These are phyloP conservation scores for Nephelium lappaceum DNA, from an alignment of 345 rosid genomes.

Conservation along the genomic window DNA sequence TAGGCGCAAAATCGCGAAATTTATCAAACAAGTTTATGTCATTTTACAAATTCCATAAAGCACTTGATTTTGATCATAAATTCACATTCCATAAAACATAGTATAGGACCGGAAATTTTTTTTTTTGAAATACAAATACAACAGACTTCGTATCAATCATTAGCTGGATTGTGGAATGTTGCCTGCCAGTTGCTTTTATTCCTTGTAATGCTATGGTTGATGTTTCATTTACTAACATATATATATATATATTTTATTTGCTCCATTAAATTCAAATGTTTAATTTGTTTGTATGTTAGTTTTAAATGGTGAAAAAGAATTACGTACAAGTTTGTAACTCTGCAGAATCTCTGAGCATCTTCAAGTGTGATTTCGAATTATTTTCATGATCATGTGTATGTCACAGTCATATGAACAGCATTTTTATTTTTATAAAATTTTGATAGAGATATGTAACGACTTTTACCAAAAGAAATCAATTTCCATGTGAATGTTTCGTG, in stretches of 20 bases:
- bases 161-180: too few relatives aligned
- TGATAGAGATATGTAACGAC: not conserved
- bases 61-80: too few relatives aligned
- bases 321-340: slow-evolving; percentile 13
- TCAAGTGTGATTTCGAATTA: not conserved
- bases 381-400: not conserved
- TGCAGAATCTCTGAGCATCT: not conserved
- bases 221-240: not conserved
- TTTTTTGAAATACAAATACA: too few relatives aligned
- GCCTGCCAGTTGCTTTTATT: too few relatives aligned
- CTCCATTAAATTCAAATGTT: slow-evolving; percentile 1
- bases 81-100: too few relatives aligned
- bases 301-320: slow-evolving; percentile 5
- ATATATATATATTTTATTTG: not conserved
- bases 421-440: too few relatives aligned
- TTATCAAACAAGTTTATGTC: too few relatives aligned
- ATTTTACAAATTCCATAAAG: too few relatives aligned
- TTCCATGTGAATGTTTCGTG: slow-evolving; percentile 1
- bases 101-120: too few relatives aligned
- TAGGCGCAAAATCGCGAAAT: too few relatives aligned
- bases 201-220: too few relatives aligned
- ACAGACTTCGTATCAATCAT: too few relatives aligned
- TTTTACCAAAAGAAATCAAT: not conserved
- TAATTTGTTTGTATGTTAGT: slow-evolving; percentile 9
- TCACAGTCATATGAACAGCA: not conserved